phyloP scores from a whole-genome alignment of 2,329 filamentous ascomycete genomes.

The Colletotrichum sp. region DNA sequence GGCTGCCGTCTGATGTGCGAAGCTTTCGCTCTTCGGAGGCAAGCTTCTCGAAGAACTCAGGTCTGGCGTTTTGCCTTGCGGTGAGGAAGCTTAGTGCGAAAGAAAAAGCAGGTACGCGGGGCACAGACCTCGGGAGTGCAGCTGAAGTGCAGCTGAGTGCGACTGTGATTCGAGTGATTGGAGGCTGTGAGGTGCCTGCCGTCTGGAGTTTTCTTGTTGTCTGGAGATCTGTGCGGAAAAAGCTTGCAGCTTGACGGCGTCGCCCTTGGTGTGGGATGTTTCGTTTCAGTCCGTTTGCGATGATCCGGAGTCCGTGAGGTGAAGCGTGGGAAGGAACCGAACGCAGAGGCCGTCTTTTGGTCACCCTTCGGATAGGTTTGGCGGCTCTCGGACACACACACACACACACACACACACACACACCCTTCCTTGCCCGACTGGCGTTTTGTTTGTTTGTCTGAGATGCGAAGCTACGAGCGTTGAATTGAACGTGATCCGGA shows the following conservation, averaged over 20 bases:
- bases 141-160: slow-evolving; percentile 1
- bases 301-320: slow-evolving; percentile 1
- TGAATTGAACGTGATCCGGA: neutral
- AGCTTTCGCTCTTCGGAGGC: neutral
- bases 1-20: neutral
- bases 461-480: neutral
- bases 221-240: slow-evolving; percentile 10
- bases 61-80: neutral
- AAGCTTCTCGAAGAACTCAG: neutral
- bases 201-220: neutral
- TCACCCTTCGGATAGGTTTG: neutral
- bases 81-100: neutral
- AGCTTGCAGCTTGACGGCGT: neutral
- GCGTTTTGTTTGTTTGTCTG: neutral
- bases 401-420: neutral
- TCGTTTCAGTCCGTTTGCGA: slow-evolving; percentile 10
- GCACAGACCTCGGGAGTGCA: neutral
- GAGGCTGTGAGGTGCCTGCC: slow-evolving; percentile 5
- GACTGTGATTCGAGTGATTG: slow-evolving; percentile 7
- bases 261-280: neutral
- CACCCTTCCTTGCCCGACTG: neutral
- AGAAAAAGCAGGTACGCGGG: neutral
- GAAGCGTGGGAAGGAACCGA: neutral
- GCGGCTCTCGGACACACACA: neutral
- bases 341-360: neutral